These are phyloP conservation scores for Chalara sp. DNA, from an alignment of 2,329 filamentous ascomycete species.

Conservation along the genomic window DNA sequence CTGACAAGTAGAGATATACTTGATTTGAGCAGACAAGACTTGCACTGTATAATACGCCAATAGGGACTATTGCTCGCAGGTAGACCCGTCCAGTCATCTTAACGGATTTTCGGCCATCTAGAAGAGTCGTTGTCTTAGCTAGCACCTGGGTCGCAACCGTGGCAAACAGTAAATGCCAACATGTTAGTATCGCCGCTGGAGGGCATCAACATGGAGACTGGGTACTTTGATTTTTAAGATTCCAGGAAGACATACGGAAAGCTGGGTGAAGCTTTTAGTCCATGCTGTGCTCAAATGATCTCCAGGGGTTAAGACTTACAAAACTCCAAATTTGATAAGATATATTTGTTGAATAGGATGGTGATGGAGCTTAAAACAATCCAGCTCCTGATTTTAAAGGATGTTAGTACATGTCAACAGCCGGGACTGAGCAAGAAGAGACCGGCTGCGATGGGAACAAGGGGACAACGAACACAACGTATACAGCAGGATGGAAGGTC, in stretches of 20 bases:
- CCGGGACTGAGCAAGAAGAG: too few relatives aligned
- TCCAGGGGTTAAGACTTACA: too few relatives aligned
- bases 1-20: slow-evolving; percentile 87
- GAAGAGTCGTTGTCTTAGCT: slow-evolving; percentile 76
- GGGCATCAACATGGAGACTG: not conserved
- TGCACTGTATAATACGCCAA: slow-evolving; percentile 89
- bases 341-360: too few relatives aligned
- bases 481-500: too few relatives aligned
- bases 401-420: too few relatives aligned
- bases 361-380: too few relatives aligned
- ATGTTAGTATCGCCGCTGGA: slow-evolving; percentile 71
- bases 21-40: slow-evolving; percentile 92
- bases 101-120: slow-evolving; percentile 88
- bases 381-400: too few relatives aligned
- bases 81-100: slow-evolving; percentile 97
- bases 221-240: not conserved
- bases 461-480: too few relatives aligned
- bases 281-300: too few relatives aligned
- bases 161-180: slow-evolving; percentile 89
- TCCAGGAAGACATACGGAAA: slow-evolving; percentile 5
- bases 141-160: slow-evolving; percentile 89
- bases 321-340: too few relatives aligned
- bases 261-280: not conserved
- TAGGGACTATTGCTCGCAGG: slow-evolving; percentile 83
- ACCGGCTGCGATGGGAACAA: too few relatives aligned